A percentile compares a stretch with the other conserved stretches of the same genome.
Evolutionary conservation across 768 basidiomycete genomes (phyloP).

Genomic region (Amanita subjunquillea): DNA sequence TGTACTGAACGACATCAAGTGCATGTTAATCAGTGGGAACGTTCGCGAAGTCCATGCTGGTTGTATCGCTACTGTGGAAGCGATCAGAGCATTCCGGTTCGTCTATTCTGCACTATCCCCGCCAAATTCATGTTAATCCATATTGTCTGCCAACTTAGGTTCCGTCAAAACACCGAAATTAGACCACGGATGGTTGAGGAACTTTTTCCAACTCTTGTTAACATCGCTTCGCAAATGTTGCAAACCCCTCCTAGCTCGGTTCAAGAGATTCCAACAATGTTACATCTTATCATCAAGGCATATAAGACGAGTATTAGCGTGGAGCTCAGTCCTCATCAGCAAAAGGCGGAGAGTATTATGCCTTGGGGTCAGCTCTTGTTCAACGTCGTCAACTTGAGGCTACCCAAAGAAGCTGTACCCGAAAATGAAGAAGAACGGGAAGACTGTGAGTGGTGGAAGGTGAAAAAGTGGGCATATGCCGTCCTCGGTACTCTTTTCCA

Average conservation of each 20-base stretch:
- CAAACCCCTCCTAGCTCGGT: slow-evolving; percentile 48
- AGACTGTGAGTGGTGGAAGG: slow-evolving; percentile 79
- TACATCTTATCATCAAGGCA: slow-evolving; percentile 80
- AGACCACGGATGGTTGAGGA: slow-evolving; percentile 48
- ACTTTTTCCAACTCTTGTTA: slow-evolving; percentile 67
- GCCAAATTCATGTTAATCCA: background rate
- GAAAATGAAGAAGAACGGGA: slow-evolving; percentile 70
- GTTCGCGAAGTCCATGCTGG: slow-evolving; percentile 75
- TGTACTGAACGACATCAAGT: slow-evolving; percentile 58
- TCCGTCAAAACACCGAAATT: slow-evolving; percentile 53
- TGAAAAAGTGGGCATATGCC: slow-evolving; percentile 91
- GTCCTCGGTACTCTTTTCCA: slow-evolving; percentile 74
- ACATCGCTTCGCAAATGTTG: slow-evolving; percentile 64
- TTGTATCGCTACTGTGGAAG: slow-evolving; percentile 67
- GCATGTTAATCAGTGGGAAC: slow-evolving; percentile 49
- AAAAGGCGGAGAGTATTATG: slow-evolving; percentile 62
- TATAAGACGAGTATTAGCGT: slow-evolving; percentile 80
- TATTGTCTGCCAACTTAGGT: slow-evolving; percentile 29
- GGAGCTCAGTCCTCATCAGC: slow-evolving; percentile 64
- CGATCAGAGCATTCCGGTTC: slow-evolving; percentile 67
- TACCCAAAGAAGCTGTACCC: slow-evolving; percentile 58
- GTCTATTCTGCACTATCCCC: slow-evolving; percentile 11
- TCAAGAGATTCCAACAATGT: slow-evolving; percentile 71
- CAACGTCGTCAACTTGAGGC: slow-evolving; percentile 59
- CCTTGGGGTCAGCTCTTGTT: slow-evolving; percentile 86